Base-by-base conservation (phyloP, 768 basidiomycete species). In the Dentipellis fragilis region DNA sequence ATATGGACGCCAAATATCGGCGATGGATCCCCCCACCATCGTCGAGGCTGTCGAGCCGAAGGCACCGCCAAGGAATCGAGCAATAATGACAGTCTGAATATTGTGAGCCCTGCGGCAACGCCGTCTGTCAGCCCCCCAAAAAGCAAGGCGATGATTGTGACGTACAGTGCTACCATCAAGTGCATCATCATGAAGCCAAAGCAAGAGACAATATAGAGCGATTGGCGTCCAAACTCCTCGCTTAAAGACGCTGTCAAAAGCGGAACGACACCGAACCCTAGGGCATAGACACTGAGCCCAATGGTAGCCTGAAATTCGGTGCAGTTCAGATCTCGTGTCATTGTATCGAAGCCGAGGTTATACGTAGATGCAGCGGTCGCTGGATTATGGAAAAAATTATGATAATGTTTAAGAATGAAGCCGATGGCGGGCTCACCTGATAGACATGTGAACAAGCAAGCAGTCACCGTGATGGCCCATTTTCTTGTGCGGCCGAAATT, bases 21-120 rank as follows among this genome's bases (percentile, higher is more conserved):
- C 79, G 22, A 86, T 77, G 2, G 81, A 84, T n/a, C 86, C 86
- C 19, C 83, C 84, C 17, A 87, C 86, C 75, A 87, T 83, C 0
- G 83, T 84, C 0, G 84, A 76, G 34, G 80, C 83, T 0, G 85
- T 86, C 10, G 85, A 85, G 7, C 80, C 84, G 63, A 81, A 83
- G 0, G 76, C 77, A 8, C 86, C 86, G 55, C 80, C 75, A 1
- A 89, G 63, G 58, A 87, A 79, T n/a, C 86, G 77, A 0, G 75
- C 81, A 53, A 84, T 55, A 39, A 85, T 75, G n/a, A 88, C 83
- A 0, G 80, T 83, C 54, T 80, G 76, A 19, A 88, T 71, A 58
- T 77, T 74, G 34, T 69, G 63, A 2, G 74, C 66, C 21, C 75
- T 75, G 50, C 3, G 11, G 7, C 14, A 38, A 1, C 12, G 34